Base-by-base conservation (phyloP, 2,329 filamentous ascomycete species). In the Penicillium sp. region DNA sequence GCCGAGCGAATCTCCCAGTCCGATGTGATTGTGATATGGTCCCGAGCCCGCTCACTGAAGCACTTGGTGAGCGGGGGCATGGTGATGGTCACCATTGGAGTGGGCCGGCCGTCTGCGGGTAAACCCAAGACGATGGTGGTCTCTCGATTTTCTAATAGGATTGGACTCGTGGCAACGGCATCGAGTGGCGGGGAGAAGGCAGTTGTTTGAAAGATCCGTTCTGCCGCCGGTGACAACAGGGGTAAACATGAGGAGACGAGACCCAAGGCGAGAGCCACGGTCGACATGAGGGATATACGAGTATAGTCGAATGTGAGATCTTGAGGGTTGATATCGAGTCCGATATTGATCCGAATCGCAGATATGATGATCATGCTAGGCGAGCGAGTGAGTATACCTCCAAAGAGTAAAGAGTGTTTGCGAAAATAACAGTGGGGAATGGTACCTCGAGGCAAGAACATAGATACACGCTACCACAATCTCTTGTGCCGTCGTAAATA, bases 1-100 rank as follows among this genome's bases (percentile, higher is more conserved):
- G 57, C 42, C 11, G 57, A 59, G 53, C 58, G 57, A 42, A 59
- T 57, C 27, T 59, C 57, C 57, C 57, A 59, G 33, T 59, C 49
- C 3, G 55, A 59, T 11, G 55, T 59, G 33, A 59, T 55, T 13
- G 53, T 52, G 33, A 59, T 59, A 39, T 52, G 48, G 4, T 54
- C 57, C 4, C 50, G 47, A 40, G 50, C 49, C 44, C 52, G 50
- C 46, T 54, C 49, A 27, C 49, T 45, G 18, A 53, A 43, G 26
- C 47, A 55, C 38, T 54, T 59, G 4, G 40, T 43, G 39, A 48
- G 43, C n/a, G 46, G 37, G 37, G 53, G 48, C 34, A 48, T 49
- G 4, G 49, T 18, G 9, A 50, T 39, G 9, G 44, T 52, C 2
- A 59, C 53, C 12, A 57, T 42, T 24, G 43, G 56, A 26, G 52